A percentile compares a stretch with the other conserved stretches of the same genome.
Evolutionary conservation across 768 basidiomycete genomes (phyloP).

Genomic region (Trichaptum fuscoviolaceum): DNA sequence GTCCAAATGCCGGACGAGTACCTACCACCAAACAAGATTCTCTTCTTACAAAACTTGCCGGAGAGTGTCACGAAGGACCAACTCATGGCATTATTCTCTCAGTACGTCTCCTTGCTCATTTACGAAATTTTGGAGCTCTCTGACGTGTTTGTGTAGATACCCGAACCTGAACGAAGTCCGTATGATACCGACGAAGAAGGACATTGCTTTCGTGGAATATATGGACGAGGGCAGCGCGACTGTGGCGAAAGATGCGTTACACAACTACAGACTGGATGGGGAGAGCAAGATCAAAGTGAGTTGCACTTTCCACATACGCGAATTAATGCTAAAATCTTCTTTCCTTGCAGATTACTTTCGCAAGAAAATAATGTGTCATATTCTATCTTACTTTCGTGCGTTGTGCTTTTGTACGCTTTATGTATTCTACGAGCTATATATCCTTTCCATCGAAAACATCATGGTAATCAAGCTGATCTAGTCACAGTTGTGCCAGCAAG

Average conservation of each 20-base stretch:
- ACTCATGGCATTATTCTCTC: constrained; percentile 85
- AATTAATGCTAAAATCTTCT: constrained; percentile 10
- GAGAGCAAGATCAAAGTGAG: constrained; percentile 97
- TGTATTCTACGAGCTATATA: background rate
- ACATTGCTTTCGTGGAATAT: constrained; percentile 98
- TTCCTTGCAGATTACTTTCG: constrained; percentile 58
- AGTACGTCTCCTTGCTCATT: constrained; percentile 45
- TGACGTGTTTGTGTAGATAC: constrained; percentile 49
- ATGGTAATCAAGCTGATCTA: background rate
- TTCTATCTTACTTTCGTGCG: background rate
- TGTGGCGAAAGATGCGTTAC: constrained; percentile 90
- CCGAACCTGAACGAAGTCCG: constrained; percentile 96
- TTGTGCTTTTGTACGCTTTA: background rate
- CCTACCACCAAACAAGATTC: constrained; percentile 97
- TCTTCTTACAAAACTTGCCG: constrained; percentile 96
- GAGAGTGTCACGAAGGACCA: constrained; percentile 91
- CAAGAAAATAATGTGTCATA: constrained; percentile 49
- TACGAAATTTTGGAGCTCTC: background rate
- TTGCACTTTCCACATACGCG: constrained; percentile 3
- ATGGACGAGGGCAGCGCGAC: constrained; percentile 88
- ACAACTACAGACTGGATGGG: constrained; percentile 96
- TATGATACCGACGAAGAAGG: constrained; percentile 94
- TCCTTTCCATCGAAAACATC: background rate
- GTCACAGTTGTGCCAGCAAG: constrained; percentile 11
- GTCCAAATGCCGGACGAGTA: constrained; percentile 99